Evolutionary conservation across 2,329 filamentous ascomycete genomes (phyloP).

Genomic region (Colletotrichum gloeosporioides): DNA sequence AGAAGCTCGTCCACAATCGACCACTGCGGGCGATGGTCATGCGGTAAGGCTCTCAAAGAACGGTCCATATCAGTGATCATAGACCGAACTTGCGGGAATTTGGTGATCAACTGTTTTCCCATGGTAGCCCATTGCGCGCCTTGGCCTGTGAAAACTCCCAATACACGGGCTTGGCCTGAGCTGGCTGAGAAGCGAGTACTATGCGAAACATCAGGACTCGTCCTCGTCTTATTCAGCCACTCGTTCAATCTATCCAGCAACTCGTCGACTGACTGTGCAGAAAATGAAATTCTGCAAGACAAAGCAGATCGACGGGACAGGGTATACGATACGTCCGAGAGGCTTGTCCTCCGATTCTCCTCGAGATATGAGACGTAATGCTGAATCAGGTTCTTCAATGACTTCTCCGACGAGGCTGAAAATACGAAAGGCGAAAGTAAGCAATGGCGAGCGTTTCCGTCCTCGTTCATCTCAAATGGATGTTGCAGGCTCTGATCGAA

Average conservation of each 20-base stretch:
- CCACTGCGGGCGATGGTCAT: slow-evolving; percentile 29
- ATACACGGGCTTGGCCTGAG: neutral
- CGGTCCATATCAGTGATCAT: slow-evolving; percentile 27
- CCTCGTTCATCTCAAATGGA: neutral
- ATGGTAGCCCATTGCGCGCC: slow-evolving; percentile 35
- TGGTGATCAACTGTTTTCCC: slow-evolving; percentile 23
- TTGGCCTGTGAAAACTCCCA: slow-evolving; percentile 36
- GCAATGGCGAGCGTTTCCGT: neutral
- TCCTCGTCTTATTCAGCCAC: neutral
- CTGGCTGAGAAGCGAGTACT: neutral
- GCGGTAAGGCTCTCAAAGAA: slow-evolving; percentile 22
- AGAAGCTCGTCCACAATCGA: slow-evolving; percentile 28
- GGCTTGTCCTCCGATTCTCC: neutral
- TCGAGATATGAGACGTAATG: neutral
- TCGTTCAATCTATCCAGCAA: neutral
- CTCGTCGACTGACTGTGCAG: neutral
- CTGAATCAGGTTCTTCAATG: neutral
- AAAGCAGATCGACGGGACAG: neutral
- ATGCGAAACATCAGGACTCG: neutral
- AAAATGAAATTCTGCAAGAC: neutral
- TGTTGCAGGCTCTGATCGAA: neutral
- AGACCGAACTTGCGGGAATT: slow-evolving; percentile 1
- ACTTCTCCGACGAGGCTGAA: neutral
- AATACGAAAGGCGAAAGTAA: neutral
- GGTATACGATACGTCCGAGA: neutral